A percentile compares a stretch with the other conserved stretches of the same genome.
These are phyloP conservation scores for Jacaranda mimosifolia DNA, from an alignment of 257 asterid species.

Conservation along the genomic window DNA sequence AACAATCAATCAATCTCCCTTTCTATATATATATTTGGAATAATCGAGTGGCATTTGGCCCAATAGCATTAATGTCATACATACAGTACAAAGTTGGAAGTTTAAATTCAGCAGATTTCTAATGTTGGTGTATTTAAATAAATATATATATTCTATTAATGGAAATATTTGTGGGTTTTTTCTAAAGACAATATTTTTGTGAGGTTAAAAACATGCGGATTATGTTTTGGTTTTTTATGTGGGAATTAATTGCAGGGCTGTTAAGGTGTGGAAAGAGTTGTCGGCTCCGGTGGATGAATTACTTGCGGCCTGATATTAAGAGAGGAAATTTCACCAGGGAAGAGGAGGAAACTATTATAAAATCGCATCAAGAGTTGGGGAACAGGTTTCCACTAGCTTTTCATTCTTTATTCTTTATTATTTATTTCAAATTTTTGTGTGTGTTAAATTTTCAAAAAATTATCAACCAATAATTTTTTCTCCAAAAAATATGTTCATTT, in stretches of 20 bases:
- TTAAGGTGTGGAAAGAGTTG: conserved; percentile 83
- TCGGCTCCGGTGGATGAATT: conserved; percentile 78
- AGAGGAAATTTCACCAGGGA: conserved; percentile 61
- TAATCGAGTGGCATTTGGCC: no score
- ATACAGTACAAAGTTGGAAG: no score
- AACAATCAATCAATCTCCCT: not conserved
- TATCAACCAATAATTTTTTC: no score
- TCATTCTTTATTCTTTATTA: not conserved
- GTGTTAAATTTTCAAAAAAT: no score
- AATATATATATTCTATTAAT: no score
- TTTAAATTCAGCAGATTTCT: no score
- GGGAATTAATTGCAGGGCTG: conserved; percentile 49
- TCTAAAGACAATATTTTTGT: no score
- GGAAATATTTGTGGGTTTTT: not conserved
- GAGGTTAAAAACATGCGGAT: not conserved
- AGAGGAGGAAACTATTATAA: conserved; percentile 64
- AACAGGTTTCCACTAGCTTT: conserved; percentile 55
- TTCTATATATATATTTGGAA: no score
- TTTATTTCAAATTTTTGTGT: no score
- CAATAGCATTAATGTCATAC: no score
- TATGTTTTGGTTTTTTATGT: not conserved
- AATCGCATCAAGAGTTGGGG: conserved; percentile 63
- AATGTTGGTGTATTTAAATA: no score
- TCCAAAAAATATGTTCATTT: no score
- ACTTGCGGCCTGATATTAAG: conserved; percentile 69